Conservation (phyloP, 1,284 basidiomycete species). For the Ustilago nuda region DNA sequence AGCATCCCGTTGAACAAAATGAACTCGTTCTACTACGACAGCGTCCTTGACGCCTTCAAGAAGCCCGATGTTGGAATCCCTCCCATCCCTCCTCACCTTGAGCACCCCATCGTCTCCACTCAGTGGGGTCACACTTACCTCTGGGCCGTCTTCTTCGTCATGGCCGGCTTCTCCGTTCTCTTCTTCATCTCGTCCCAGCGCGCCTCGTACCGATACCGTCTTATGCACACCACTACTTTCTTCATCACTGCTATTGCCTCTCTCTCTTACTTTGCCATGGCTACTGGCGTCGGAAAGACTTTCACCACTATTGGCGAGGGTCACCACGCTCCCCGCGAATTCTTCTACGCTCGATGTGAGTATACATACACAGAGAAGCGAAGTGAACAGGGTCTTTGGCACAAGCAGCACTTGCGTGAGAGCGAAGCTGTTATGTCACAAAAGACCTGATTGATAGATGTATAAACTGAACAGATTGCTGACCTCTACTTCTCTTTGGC, state of each 20-base stretch:
- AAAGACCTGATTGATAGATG: no score
- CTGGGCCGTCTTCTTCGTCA: conserved; percentile 59
- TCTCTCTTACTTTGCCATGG: conserved; percentile 61
- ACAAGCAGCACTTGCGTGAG: background rate
- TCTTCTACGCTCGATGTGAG: conserved; percentile 59
- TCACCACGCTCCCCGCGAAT: conserved; percentile 43
- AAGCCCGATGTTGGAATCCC: conserved; percentile 53
- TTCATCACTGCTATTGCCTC: conserved; percentile 58
- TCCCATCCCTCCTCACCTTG: conserved; percentile 53
- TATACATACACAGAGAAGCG: background rate
- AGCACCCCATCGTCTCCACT: conserved; percentile 49
- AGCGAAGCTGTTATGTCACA: no score
- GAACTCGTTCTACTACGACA: conserved; percentile 58
- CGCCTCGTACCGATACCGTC: conserved; percentile 60
- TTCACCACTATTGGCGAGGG: conserved; percentile 27
- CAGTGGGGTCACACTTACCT: conserved; percentile 57
- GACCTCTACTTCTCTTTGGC: background rate
- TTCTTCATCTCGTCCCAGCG: conserved; percentile 57
- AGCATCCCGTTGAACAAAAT: conserved; percentile 10
- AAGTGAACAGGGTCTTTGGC: background rate
- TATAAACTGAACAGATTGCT: background rate
- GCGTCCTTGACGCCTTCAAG: conserved; percentile 52
- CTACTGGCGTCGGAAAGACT: conserved; percentile 56
- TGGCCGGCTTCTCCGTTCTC: conserved; percentile 51
- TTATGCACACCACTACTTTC: conserved; percentile 58